Evolutionary conservation across 1,284 basidiomycete genomes (phyloP).

Genomic region (Bondarzewia mesenterica): DNA sequence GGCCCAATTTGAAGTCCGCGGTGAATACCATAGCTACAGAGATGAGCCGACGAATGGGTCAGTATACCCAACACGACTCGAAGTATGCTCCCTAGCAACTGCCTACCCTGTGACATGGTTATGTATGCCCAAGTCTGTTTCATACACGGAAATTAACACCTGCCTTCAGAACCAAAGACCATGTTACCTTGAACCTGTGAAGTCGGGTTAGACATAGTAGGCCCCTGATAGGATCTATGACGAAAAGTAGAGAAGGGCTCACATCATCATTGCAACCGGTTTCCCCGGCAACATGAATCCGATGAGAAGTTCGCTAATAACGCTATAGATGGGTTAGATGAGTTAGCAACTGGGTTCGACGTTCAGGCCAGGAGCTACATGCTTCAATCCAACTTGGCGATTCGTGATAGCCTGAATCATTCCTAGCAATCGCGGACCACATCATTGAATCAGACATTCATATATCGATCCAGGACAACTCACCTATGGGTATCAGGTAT

Average conservation of each 20-base stretch:
- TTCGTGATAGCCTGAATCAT: conserved; percentile 41
- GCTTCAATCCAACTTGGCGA: conserved; percentile 29
- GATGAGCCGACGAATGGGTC: too few species aligned
- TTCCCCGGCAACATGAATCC: conserved; percentile 44
- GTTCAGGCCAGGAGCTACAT: conserved; percentile 12
- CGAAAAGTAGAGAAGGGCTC: conserved; percentile 31
- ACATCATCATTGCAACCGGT: conserved; percentile 56
- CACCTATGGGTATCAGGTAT: conserved; percentile 48
- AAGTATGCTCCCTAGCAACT: too few species aligned
- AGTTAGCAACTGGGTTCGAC: not conserved
- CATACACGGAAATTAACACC: not conserved
- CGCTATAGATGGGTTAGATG: conserved; percentile 14
- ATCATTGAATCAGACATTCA: not conserved
- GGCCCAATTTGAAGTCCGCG: conserved; percentile 44
- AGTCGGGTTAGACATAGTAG: not conserved
- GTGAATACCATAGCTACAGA: conserved; percentile 31
- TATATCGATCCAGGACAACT: not conserved
- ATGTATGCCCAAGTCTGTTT: conserved; percentile 37
- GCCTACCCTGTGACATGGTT: conserved; percentile 33
- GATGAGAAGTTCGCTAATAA: conserved; percentile 44
- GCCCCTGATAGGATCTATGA: too few species aligned
- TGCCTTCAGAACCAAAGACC: not conserved
- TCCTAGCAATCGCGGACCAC: conserved; percentile 8
- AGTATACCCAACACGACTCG: too few species aligned
- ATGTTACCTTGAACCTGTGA: conserved; percentile 4